phyloP scores from a whole-genome alignment of 495 filamentous ascomycete genomes.

The Penicillium samsonianum region DNA sequence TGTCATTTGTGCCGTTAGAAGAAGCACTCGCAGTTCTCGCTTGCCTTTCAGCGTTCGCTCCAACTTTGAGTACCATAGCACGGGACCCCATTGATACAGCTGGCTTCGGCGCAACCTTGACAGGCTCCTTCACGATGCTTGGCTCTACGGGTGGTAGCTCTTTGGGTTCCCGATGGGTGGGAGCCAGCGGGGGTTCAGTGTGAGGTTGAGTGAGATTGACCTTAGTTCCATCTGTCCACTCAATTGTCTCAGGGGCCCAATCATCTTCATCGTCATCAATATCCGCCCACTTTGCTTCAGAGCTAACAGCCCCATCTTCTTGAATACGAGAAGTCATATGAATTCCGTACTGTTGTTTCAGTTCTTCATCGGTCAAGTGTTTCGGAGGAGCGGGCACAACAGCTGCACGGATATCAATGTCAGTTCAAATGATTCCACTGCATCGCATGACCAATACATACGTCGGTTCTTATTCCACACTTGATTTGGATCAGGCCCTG shows the following conservation, averaged over 20 bases:
- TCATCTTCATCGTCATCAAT: conserved; percentile 99
- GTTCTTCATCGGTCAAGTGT: conserved; percentile 94
- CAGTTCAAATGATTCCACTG: conserved; percentile 21
- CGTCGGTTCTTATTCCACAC: conserved; percentile 99
- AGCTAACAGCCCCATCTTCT: conserved; percentile 69
- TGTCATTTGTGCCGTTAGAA: conserved; percentile 68
- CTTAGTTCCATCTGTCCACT: conserved; percentile 97
- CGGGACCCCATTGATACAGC: conserved; percentile 53
- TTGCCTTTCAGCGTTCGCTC: conserved; percentile 52
- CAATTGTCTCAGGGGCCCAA: conserved; percentile 94
- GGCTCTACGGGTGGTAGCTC: conserved; percentile 29
- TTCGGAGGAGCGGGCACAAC: conserved; percentile 78
- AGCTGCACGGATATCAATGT: conserved; percentile 51
- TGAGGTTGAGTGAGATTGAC: conserved; percentile 67
- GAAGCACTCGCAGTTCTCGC: conserved; percentile 59
- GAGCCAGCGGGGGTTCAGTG: conserved; percentile 28
- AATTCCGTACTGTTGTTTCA: conserved; percentile 94
- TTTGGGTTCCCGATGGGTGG: conserved; percentile 27
- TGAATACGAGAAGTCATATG: conserved; percentile 91
- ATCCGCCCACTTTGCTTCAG: conserved; percentile 94
- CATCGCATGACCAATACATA: conserved; percentile 47
- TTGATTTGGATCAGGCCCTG: conserved; percentile 66
- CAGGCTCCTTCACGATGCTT: conserved; percentile 28
- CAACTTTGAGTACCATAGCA: conserved; percentile 54
- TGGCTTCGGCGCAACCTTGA: conserved; percentile 45